phyloP scores from a whole-genome alignment of 2,329 filamentous ascomycete genomes.

The Neocatenulostroma microsporum region DNA sequence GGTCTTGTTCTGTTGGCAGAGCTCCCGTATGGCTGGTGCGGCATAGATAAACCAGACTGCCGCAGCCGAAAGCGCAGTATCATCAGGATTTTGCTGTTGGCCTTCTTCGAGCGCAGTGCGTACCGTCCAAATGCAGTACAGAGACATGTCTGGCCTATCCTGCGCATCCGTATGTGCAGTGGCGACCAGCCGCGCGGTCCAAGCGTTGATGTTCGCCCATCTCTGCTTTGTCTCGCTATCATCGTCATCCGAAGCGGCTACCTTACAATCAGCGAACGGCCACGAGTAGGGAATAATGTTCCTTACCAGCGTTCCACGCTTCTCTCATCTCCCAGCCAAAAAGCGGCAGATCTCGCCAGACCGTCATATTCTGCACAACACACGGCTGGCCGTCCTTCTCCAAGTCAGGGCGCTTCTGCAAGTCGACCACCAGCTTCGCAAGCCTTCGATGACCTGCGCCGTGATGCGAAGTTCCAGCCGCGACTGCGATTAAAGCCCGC shows the following conservation, averaged over 20 bases:
- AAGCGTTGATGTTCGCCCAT: conserved; percentile 27
- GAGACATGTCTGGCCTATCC: conserved; percentile 20
- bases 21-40: conserved; percentile 15
- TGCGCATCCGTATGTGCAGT: conserved; percentile 13
- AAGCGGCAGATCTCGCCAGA: conserved; percentile 25
- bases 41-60: conserved; percentile 26
- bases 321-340: conserved; percentile 26
- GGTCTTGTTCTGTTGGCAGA: conserved; percentile 18
- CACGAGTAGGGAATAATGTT: conserved; percentile 2
- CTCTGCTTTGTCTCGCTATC: conserved; percentile 14
- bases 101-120: conserved; percentile 24
- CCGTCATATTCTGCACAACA: conserved; percentile 18
- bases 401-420: conserved; percentile 13
- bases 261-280: background rate
- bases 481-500: too few species aligned
- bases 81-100: conserved; percentile 11
- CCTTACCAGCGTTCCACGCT: conserved; percentile 25
- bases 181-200: conserved; percentile 19
- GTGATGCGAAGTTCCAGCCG: too few species aligned
- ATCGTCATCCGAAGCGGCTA: conserved; percentile 17
- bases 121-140: conserved; percentile 26
- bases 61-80: conserved; percentile 20
- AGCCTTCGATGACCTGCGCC: too few species aligned
- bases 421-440: conserved; percentile 11
- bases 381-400: conserved; percentile 14